Evolutionary conservation across 129 eudicot genomes (phyloP), one percentile per base, ranked within the genome.

Genomic region (Artemisia annua): DNA sequence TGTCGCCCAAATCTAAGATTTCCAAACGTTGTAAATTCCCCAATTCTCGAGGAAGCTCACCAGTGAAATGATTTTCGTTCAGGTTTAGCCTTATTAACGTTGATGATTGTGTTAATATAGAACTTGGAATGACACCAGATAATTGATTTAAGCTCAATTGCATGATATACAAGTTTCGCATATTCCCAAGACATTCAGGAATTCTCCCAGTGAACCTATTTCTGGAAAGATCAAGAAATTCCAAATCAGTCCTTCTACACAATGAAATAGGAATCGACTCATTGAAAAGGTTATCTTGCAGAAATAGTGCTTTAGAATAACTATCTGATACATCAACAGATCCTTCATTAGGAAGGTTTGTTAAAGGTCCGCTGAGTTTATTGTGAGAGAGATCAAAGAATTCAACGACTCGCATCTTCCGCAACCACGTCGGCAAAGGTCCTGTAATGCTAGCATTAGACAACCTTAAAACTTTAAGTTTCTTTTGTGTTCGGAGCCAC

Each of bases 401-500:
- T 5, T 44, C 7, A 48, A 59, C 4, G 11, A 74, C 17, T 35
- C 22, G 48, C 17, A 63, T 1, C n/a, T 22, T 32, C 55, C 19
- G 30, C 44, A 78, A 71, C 77, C 77, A 78, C 18, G 10, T 11
- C 48, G 74, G 83, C 26, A 57, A 3, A 19, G 39, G 67, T 26
- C 54, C 78, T 54, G 11, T 39, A 39, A 39, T 39, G 46, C 10
- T 39, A 39, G 46, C 46, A 39, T 39, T 39, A 39, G 67, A 70
- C 8, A 79, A 49, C 2, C 11, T 22, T 22, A 79, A 57, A 0
- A 0, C 17, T 4, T 39, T 48, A 28, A 71, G 51, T 3, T 9
- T 57, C 13, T 20, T 60, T 74, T 80, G 83, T 11, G 51, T 67
- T 60, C 14, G 79, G 11, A 73, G 68, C 83, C 79, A 80, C 2